Evolutionary conservation across 2,329 filamentous ascomycete genomes (phyloP).

Genomic region (Aspergillus fumigatus): DNA sequence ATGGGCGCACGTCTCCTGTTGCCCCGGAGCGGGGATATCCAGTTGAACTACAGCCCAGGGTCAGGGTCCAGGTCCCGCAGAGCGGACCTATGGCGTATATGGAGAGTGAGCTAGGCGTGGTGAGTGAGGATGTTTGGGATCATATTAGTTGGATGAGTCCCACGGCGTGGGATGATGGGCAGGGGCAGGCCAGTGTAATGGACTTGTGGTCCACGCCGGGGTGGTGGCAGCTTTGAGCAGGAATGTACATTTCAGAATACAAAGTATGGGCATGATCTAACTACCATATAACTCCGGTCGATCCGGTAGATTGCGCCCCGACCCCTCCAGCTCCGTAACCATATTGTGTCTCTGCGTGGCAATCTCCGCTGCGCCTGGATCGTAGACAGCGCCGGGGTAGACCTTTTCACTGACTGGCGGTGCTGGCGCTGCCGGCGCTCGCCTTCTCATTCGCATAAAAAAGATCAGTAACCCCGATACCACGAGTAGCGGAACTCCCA

Average conservation of each 20-base stretch:
- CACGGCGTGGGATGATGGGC: neutral
- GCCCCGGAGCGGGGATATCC: neutral
- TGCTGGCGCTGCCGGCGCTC: neutral
- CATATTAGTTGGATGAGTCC: neutral
- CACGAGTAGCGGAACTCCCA: neutral
- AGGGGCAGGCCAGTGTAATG: neutral
- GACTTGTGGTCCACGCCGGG: neutral
- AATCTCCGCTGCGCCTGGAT: neutral
- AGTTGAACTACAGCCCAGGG: neutral
- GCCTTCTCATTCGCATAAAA: neutral
- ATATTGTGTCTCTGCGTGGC: constrained; percentile 1
- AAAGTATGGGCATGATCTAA: neutral
- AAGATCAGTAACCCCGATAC: neutral
- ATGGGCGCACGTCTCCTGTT: neutral
- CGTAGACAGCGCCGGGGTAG: neutral
- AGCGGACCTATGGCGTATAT: neutral
- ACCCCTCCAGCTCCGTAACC: neutral
- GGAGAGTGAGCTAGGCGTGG: neutral
- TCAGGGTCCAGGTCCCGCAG: neutral
- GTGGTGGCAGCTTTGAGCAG: neutral
- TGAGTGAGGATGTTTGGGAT: neutral
- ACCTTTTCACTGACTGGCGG: neutral
- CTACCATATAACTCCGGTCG: neutral
- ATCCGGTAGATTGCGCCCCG: neutral
- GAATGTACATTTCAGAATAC: neutral